Base-by-base conservation (phyloP, 2,329 filamentous ascomycete species). In the Emmonsiellopsis sp. region DNA sequence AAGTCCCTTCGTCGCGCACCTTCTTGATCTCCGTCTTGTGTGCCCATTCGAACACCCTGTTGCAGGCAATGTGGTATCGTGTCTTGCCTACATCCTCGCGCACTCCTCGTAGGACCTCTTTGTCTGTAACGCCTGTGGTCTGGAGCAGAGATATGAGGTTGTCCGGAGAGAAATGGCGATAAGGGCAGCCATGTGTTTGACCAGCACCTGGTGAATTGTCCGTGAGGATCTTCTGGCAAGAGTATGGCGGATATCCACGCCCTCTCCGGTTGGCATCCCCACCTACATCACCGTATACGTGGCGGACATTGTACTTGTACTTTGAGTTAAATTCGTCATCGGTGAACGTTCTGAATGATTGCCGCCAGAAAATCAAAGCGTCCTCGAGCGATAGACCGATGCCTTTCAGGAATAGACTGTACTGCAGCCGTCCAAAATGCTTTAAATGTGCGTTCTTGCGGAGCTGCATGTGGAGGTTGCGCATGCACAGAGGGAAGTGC, bases 261-360 rank as follows among this genome's bases (percentile, higher is more conserved):
- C 90, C 87, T 52, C 92, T 82, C 34, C 92, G 82, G 66, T 95
- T 96, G 17, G 84, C 79, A 70, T 97, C 92, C 54, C 92, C 92
- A 52, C 93, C 93, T 0, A 97, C 93, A 63, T 97, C 92, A 60
- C 93, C 93, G 68, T 97, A 98, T 0, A 78, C 71, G 77, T 98
- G 92, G n/a, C 91, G 87, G 54, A 97, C 82, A 68, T 98, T 97
- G 78, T 98, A 98, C 44, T 87, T 82, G 73, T 98, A 97, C 67
- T 96, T 90, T 66, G 96, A 97, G 72, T 94, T 94, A 79, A 97
- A 98, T 37, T 85, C 85, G 63, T 97, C 92, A 64, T 97, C 93
- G 0, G 88, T 91, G 58, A 94, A 83, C 60, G 89, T 86, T 67
- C 83, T 84, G 79, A 98, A 97, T 32, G 80, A 77, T 57, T 83